A percentile compares a stretch with the other conserved stretches of the same genome.
Conservation (phyloP, 768 basidiomycete species). For the Bullera alba region DNA sequence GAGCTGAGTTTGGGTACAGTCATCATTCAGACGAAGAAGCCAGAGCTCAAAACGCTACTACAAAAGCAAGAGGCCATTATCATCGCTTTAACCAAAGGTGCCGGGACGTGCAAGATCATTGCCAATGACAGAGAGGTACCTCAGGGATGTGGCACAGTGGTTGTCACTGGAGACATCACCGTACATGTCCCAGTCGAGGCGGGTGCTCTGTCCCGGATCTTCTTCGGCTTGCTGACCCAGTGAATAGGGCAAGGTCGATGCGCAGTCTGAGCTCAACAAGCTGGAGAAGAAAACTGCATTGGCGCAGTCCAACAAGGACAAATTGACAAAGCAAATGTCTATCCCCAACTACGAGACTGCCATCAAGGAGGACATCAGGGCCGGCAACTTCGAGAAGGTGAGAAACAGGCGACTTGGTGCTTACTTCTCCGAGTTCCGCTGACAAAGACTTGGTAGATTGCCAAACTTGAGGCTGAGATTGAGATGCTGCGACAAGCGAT, state of each 20-base stretch:
- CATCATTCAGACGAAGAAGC: slow-evolving; percentile 64
- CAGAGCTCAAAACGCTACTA: slow-evolving; percentile 61
- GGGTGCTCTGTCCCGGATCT: slow-evolving; percentile 23
- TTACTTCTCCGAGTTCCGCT: slow-evolving; percentile 2
- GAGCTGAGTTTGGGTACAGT: slow-evolving; percentile 51
- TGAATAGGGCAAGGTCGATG: slow-evolving; percentile 74
- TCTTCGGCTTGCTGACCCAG: background rate
- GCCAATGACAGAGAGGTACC: slow-evolving; percentile 65
- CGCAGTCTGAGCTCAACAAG: slow-evolving; percentile 79
- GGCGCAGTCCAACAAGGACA: slow-evolving; percentile 62
- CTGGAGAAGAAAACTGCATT: slow-evolving; percentile 82
- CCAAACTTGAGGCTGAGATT: slow-evolving; percentile 72
- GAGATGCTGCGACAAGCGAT: slow-evolving; percentile 63
- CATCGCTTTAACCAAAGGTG: slow-evolving; percentile 76
- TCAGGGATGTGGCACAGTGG: slow-evolving; percentile 75
- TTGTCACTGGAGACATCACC: slow-evolving; percentile 66
- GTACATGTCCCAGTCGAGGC: slow-evolving; percentile 82
- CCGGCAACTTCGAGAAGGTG: slow-evolving; percentile 76
- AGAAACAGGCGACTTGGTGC: slow-evolving; percentile 24
- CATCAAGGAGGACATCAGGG: slow-evolving; percentile 69
- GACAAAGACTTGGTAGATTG: too few species aligned
- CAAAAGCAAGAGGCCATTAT: slow-evolving; percentile 69
- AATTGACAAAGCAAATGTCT: slow-evolving; percentile 64
- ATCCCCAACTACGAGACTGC: slow-evolving; percentile 71
- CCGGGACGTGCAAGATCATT: slow-evolving; percentile 67